phyloP scores from a whole-genome alignment of 345 rosid species.

The Citrus inodora region DNA sequence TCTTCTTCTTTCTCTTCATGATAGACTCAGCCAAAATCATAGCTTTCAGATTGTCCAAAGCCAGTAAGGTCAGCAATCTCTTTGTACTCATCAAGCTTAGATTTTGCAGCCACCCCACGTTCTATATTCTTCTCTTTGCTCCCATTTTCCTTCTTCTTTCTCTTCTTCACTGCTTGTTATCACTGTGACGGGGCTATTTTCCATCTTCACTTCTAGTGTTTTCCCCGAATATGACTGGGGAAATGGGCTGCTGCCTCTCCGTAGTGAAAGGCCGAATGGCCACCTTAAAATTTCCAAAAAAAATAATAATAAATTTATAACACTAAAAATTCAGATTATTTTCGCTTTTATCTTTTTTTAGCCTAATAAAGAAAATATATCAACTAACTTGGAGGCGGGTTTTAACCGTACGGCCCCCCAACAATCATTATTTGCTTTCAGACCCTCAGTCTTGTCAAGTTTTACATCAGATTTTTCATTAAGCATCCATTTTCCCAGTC shows the following conservation, averaged over 20 bases:
- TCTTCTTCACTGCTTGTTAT: constrained; percentile 3
- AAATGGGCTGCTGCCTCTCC: neutral
- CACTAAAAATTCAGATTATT: too few relatives aligned
- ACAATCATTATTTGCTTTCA: too few relatives aligned
- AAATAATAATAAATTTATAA: too few relatives aligned
- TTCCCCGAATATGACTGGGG: neutral
- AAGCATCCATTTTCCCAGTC: too few relatives aligned
- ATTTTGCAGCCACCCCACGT: neutral
- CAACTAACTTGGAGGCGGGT: too few relatives aligned
- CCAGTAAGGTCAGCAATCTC: constrained; percentile 9
- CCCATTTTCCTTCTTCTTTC: neutral
- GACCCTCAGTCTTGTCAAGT: too few relatives aligned
- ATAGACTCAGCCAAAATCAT: constrained; percentile 11
- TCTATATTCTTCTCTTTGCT: neutral
- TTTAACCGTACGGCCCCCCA: too few relatives aligned
- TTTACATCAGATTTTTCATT: too few relatives aligned
- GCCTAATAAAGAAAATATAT: too few relatives aligned
- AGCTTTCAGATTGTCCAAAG: constrained; percentile 13
- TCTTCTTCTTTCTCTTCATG: constrained; percentile 7
- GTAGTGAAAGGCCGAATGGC: too few relatives aligned
- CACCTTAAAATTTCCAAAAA: too few relatives aligned
- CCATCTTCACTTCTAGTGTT: neutral
- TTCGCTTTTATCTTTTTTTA: too few relatives aligned
- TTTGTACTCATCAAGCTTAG: constrained; percentile 15
- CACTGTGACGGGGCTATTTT: neutral